Evolutionary conservation across 106 monocot genomes (phyloP), one percentile per base, ranked within the genome.

Genomic region (Amphibolis antarctica): DNA sequence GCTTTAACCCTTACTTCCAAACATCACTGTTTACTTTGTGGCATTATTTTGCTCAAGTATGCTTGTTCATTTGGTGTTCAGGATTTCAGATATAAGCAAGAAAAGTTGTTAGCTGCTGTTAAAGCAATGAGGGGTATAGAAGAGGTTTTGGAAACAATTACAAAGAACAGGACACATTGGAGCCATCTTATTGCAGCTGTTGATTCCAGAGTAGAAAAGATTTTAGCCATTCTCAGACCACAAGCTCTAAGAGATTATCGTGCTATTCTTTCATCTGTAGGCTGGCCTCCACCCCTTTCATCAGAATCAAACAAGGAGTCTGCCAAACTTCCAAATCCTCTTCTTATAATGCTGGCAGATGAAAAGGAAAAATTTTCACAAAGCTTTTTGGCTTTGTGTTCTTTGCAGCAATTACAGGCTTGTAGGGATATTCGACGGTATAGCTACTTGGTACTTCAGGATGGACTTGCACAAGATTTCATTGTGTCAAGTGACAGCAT

Each of bases 281-380:
- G 85, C 46, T 89, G 89, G 89, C 89, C 89, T 57, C 89, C 89
- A 60, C 48, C 79, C 18, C 73, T 89, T 63, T 57, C 72, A 53
- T 65, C 72, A 46, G 69, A 65, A 12, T 61, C 59, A 56, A 71
- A 66, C 12, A 44, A 10, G 29, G 42, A 22, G 9, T 30, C 42
- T 60, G 53, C 68, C 9, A 65, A 73, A 55, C 62, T 82, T 15
- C 73, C 60, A 25, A 80, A 85, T 31, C 82, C 82, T 29, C 77
- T 89, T 55, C 17, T 77, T 62, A 24, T 80, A 28, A 85, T 89
- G 82, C 69, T 82, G 43, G 79, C 75, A 24, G 77, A 69, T 11
- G 80, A 73, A 22, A 82, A 77, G 56, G 72, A 75, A 52, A 73
- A 42, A 9, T 89, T 69, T 46, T 75, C 77, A 55, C 74, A 78